Percentiles rank a stretch among this genome's conserved stretches.
Conservation (phyloP, 371 early-diverging fungal genomes). For the Syncephalastrum sp. region DNA sequence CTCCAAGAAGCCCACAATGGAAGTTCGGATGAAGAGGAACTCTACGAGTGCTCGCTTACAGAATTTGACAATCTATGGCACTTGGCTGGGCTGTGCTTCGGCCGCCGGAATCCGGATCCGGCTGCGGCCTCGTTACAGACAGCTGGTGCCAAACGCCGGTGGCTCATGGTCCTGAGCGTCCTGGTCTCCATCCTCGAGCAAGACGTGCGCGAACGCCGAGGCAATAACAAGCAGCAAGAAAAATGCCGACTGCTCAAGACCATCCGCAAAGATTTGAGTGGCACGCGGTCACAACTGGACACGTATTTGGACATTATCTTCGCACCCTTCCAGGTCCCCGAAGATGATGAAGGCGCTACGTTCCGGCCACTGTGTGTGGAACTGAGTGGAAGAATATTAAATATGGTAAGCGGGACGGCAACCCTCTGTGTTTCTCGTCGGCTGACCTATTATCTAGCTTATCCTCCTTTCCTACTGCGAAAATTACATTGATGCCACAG, state of each 20-base stretch:
- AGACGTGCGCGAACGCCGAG: slow-evolving; percentile 13
- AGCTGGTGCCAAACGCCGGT: slow-evolving; percentile 7
- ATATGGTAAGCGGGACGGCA: slow-evolving; percentile 12
- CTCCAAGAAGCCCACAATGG: slow-evolving; percentile 4
- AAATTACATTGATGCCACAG: slow-evolving; percentile 6
- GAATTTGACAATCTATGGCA: slow-evolving; percentile 23
- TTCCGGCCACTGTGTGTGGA: slow-evolving; percentile 1
- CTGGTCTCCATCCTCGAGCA: slow-evolving; percentile 13
- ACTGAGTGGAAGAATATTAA: slow-evolving; percentile 15
- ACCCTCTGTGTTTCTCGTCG: not conserved
- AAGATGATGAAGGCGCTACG: not conserved
- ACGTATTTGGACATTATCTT: slow-evolving; percentile 21
- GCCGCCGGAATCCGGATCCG: not conserved
- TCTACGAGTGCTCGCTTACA: slow-evolving; percentile 9
- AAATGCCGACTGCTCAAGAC: slow-evolving; percentile 12
- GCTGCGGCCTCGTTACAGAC: not conserved
- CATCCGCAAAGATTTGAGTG: slow-evolving; percentile 13
- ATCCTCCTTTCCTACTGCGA: slow-evolving; percentile 15
- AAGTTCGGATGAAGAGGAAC: slow-evolving; percentile 15
- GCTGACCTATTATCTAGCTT: slow-evolving; percentile 7
- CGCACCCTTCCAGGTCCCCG: slow-evolving; percentile 3
- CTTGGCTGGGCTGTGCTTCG: slow-evolving; percentile 9
- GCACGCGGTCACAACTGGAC: slow-evolving; percentile 16
- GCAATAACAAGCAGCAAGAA: slow-evolving; percentile 5
- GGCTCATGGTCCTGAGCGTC: slow-evolving; percentile 12